Conservation (phyloP, 441 rosid species). For the Raphanus hybrid region DNA sequence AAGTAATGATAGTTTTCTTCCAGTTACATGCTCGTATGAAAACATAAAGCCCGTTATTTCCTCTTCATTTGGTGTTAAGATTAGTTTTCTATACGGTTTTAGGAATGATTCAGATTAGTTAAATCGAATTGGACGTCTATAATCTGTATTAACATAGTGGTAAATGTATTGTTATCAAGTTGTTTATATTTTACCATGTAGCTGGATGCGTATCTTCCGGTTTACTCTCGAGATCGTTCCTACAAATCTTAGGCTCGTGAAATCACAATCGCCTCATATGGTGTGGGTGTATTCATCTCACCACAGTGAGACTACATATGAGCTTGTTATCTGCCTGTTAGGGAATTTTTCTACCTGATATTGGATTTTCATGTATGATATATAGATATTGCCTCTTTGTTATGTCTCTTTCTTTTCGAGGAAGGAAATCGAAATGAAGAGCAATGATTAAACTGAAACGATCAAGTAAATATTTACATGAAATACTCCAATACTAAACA, state of each 20-base stretch:
- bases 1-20: neutral
- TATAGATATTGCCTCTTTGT: neutral
- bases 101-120: neutral
- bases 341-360: neutral
- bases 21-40: neutral
- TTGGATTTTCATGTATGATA: neutral
- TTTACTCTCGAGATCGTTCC: neutral
- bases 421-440: neutral
- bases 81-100: neutral
- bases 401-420: neutral
- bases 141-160: neutral
- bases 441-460: no score
- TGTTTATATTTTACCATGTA: neutral
- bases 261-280: neutral
- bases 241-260: neutral
- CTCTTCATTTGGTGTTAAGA: neutral
- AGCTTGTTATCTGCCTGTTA: neutral
- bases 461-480: no score
- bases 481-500: no score
- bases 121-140: neutral
- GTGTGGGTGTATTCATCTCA: neutral
- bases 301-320: neutral
- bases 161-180: neutral
- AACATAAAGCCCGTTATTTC: neutral
- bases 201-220: neutral